These are phyloP conservation scores for Adansonia rubrostipa DNA, from an alignment of 441 rosid species.

Conservation along the genomic window DNA sequence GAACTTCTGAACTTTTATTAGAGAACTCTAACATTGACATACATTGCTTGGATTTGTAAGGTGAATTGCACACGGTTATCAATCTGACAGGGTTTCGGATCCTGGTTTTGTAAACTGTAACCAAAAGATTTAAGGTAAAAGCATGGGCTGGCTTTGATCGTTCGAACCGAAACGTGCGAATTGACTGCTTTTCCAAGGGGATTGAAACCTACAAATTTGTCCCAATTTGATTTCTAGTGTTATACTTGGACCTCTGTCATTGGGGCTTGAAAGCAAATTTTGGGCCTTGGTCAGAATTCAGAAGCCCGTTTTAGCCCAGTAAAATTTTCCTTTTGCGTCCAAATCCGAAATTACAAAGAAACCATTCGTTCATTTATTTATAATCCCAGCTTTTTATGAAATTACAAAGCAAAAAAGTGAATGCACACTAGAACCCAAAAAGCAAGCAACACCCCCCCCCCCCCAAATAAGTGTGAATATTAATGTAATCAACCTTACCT, in stretches of 20 bases:
- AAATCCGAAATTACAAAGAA: background rate
- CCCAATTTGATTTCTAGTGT: background rate
- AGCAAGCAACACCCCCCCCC: too few species aligned
- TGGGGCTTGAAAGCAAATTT: background rate
- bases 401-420: too few species aligned
- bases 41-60: too few species aligned
- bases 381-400: too few species aligned
- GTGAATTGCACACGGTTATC: too few species aligned
- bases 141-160: slow-evolving; percentile 28
- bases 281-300: background rate
- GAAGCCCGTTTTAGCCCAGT: background rate
- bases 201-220: background rate
- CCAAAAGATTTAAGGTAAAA: slow-evolving; percentile 34
- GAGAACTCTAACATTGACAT: too few species aligned
- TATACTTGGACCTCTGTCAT: background rate
- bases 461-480: too few species aligned
- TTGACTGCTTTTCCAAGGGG: slow-evolving; percentile 44
- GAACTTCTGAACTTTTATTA: too few species aligned
- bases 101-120: slow-evolving; percentile 30
- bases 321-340: background rate
- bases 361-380: background rate
- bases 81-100: too few species aligned
- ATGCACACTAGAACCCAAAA: too few species aligned
- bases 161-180: slow-evolving; percentile 35
- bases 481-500: too few species aligned